Evolutionary conservation across 2,329 filamentous ascomycete species (phyloP).

Genomic region (Diaporthe citri): DNA sequence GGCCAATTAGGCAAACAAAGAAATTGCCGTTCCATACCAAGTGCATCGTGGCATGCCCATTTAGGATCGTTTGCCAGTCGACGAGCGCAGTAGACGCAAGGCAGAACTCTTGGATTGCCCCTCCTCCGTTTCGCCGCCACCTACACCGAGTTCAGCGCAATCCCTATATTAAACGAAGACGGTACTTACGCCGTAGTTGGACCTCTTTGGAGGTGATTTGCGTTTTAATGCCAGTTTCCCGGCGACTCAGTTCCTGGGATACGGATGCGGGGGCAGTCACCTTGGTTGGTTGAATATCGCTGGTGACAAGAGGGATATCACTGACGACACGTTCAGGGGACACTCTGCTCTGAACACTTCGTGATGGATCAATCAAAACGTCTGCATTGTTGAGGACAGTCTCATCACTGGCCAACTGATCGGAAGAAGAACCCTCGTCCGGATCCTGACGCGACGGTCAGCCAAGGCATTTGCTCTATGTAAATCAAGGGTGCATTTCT

Average conservation of each 20-base stretch:
- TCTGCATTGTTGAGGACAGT: neutral
- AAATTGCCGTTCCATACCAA: conserved; percentile 6
- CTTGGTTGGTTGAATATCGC: conserved; percentile 16
- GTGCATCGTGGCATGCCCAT: conserved; percentile 35
- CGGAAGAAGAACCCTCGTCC: neutral
- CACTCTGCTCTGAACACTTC: neutral
- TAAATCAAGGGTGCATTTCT: neutral
- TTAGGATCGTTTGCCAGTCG: conserved; percentile 33
- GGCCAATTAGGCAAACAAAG: neutral
- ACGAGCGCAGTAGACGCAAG: conserved; percentile 31
- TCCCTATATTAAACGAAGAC: neutral
- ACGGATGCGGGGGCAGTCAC: neutral
- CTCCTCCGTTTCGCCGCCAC: conserved; percentile 20
- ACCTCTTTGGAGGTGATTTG: conserved; percentile 6
- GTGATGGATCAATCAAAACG: neutral
- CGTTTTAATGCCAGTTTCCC: conserved; percentile 10
- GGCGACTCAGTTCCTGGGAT: neutral
- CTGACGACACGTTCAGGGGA: conserved; percentile 32
- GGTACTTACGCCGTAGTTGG: conserved; percentile 12
- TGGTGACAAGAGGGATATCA: conserved; percentile 32
- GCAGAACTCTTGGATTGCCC: conserved; percentile 13
- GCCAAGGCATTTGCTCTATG: neutral
- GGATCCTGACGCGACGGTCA: conserved; percentile 18
- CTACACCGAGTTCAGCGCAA: conserved; percentile 12
- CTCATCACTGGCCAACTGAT: neutral